Conservation (phyloP, 192 early-diverging fungal species). For the Oehlia diaphana region DNA sequence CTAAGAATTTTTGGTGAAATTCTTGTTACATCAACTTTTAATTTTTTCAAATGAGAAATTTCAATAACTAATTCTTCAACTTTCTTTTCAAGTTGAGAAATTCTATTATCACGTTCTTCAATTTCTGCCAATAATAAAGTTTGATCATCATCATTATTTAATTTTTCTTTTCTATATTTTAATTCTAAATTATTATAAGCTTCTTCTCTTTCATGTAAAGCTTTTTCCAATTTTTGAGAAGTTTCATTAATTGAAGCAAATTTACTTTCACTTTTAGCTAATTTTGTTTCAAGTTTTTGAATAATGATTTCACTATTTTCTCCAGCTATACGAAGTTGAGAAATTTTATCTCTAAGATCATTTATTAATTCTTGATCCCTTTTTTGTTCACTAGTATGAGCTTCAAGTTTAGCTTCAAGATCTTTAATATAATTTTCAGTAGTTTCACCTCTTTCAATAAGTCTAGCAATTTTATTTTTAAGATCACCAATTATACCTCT, state of each 20-base stretch:
- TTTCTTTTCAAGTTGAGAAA: conserved; percentile 24
- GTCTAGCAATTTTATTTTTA: conserved; percentile 47
- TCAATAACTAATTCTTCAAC: conserved; percentile 15
- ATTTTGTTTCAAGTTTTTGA: conserved; percentile 33
- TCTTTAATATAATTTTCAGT: conserved; percentile 47
- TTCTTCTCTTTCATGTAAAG: conserved; percentile 34
- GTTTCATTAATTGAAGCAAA: background rate
- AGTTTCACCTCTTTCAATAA: conserved; percentile 53
- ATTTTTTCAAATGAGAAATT: conserved; percentile 10
- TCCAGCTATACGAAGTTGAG: conserved; percentile 1
- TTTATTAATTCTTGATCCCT: conserved; percentile 35
- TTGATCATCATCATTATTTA: conserved; percentile 3
- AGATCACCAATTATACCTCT: conserved; percentile 37
- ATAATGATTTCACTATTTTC: conserved; percentile 35
- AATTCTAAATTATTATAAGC: conserved; percentile 14
- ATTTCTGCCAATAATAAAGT: conserved; percentile 8
- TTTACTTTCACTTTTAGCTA: conserved; percentile 24
- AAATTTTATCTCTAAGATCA: conserved; percentile 18
- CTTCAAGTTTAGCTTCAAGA: conserved; percentile 41
- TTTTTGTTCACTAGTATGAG: conserved; percentile 32
- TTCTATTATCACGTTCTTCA: conserved; percentile 23
- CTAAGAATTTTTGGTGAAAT: background rate
- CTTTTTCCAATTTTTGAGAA: conserved; percentile 28
- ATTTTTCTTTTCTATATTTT: conserved; percentile 15
- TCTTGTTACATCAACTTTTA: conserved; percentile 8